Evolutionary conservation across 2,329 filamentous ascomycete species (phyloP).

Genomic region (Colletotrichum chlorophyti): DNA sequence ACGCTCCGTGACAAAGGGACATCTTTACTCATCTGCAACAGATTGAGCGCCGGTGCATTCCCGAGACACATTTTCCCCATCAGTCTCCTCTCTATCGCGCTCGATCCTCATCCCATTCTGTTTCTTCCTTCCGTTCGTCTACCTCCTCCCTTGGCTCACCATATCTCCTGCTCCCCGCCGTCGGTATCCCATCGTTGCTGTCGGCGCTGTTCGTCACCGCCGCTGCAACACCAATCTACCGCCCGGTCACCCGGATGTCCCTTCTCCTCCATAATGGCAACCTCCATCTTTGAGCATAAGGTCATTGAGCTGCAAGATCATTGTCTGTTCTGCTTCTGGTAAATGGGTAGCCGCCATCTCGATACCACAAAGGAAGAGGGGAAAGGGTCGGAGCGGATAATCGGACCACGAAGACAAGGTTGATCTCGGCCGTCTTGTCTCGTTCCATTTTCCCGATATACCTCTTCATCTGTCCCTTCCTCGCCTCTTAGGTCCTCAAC

Average conservation of each 20-base stretch:
- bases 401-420: conserved; percentile 7
- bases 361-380: conserved; percentile 17
- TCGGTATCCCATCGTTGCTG: conserved; percentile 1
- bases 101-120: conserved; percentile 7
- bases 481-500: not conserved
- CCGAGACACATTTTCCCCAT: conserved; percentile 43
- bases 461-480: conserved; percentile 15
- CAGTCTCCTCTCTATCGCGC: conserved; percentile 3
- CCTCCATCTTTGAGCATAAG: conserved; percentile 28
- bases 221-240: not conserved
- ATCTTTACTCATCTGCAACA: conserved; percentile 27
- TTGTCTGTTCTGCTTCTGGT: conserved; percentile 28
- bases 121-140: conserved; percentile 32
- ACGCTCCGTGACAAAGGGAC: conserved; percentile 27
- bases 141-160: conserved; percentile 15
- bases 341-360: conserved; percentile 11
- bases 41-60: conserved; percentile 41
- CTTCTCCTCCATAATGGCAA: conserved; percentile 26
- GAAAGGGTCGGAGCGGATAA: conserved; percentile 19
- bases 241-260: conserved; percentile 19
- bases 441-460: conserved; percentile 17
- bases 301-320: conserved; percentile 31
- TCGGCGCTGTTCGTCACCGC: not conserved
- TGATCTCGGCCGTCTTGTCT: conserved; percentile 16
- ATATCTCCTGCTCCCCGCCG: not conserved